These are phyloP conservation scores for Nothophaeocryptopus gaeumannii DNA, from an alignment of 2,329 filamentous ascomycete species.

Conservation along the genomic window DNA sequence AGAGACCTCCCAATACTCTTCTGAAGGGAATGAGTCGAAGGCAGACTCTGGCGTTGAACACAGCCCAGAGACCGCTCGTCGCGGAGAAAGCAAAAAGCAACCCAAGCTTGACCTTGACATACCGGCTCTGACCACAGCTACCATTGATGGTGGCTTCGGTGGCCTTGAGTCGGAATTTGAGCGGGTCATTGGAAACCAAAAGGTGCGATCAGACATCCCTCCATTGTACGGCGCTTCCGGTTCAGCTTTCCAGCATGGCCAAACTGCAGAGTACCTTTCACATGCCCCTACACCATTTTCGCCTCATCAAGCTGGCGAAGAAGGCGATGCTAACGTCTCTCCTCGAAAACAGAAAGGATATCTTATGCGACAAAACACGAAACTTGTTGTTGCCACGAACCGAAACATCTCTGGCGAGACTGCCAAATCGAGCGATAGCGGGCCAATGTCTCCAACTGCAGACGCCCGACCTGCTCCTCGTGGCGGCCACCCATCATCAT, in stretches of 20 bases:
- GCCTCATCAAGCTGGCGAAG: conserved; percentile 17
- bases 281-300: conserved; percentile 15
- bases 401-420: conserved; percentile 48
- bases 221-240: not conserved
- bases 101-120: conserved; percentile 60
- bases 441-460: conserved; percentile 53
- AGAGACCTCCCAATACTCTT: conserved; percentile 26
- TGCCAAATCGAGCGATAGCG: conserved; percentile 42
- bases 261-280: conserved; percentile 9
- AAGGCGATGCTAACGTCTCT: conserved; percentile 41
- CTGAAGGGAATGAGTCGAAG: conserved; percentile 28
- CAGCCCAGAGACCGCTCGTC: conserved; percentile 15
- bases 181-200: conserved; percentile 91
- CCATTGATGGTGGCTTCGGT: conserved; percentile 77
- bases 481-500: conserved; percentile 56
- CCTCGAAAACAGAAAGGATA: conserved; percentile 83
- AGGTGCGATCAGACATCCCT: conserved; percentile 60
- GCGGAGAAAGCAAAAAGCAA: conserved; percentile 23
- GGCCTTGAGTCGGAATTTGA: conserved; percentile 85
- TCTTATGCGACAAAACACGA: conserved; percentile 97
- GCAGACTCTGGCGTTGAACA: conserved; percentile 27
- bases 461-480: conserved; percentile 37
- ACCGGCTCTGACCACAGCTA: conserved; percentile 66
- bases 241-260: not conserved
- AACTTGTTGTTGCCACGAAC: conserved; percentile 86